These are phyloP conservation scores for Sequoiadendron giganteum DNA, from an alignment of 75 land plant genomes.

Conservation along the genomic window DNA sequence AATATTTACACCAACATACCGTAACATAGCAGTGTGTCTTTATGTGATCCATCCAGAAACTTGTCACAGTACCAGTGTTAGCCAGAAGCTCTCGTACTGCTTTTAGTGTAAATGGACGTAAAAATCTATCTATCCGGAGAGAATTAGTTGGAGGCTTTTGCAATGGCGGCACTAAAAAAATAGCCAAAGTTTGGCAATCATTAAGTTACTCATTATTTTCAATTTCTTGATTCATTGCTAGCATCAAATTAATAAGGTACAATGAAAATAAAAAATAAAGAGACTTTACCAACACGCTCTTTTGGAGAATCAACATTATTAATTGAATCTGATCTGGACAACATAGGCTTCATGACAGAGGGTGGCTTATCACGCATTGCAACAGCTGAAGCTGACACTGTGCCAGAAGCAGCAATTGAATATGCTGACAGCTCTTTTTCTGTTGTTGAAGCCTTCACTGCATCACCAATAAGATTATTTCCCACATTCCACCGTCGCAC, in stretches of 20 bases:
- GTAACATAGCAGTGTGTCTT: constrained; percentile 98
- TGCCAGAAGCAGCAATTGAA: constrained; percentile 9
- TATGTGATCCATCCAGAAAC: constrained; percentile 99
- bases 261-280: background rate
- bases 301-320: constrained; percentile 51
- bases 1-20: constrained; percentile 44
- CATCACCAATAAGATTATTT: constrained; percentile 23
- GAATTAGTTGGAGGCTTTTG: constrained; percentile 64
- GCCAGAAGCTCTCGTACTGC: constrained; percentile 90
- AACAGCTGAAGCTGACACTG: constrained; percentile 26
- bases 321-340: constrained; percentile 54
- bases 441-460: constrained; percentile 32
- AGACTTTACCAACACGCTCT: constrained; percentile 62
- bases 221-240: background rate
- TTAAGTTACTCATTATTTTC: background rate
- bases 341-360: constrained; percentile 14
- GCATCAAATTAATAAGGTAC: background rate
- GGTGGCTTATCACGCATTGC: constrained; percentile 17
- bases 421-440: background rate
- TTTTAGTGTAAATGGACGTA: constrained; percentile 96
- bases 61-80: constrained; percentile 67
- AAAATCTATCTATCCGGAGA: constrained; percentile 83
- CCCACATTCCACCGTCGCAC: constrained; percentile 65
- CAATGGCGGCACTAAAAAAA: constrained; percentile 84
- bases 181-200: background rate